Base-by-base conservation (phyloP, 148 eudicot species). In the Dysphania ambrosioides region DNA sequence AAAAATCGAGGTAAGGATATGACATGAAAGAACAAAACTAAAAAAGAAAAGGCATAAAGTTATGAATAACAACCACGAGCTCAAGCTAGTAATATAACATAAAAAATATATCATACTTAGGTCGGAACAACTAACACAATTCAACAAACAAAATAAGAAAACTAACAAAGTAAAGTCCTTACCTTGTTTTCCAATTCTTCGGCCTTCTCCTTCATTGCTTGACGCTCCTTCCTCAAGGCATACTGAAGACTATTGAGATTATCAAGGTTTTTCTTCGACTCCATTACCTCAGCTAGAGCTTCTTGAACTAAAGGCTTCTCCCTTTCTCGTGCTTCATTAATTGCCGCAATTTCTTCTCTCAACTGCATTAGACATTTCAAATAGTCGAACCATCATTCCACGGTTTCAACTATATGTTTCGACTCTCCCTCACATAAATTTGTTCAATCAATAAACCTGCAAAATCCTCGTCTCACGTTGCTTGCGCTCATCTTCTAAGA, bases 111-210 rank as follows among this genome's bases (percentile, higher is more conserved):
- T n/a, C n/a, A n/a, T n/a, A n/a, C n/a, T n/a, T n/a, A n/a, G n/a
- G n/a, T n/a, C n/a, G n/a, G n/a, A n/a, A n/a, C n/a, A n/a, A n/a
- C n/a, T n/a, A n/a, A n/a, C n/a, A n/a, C n/a, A n/a, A n/a, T n/a
- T n/a, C n/a, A n/a, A n/a, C n/a, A n/a, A n/a, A n/a, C n/a, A n/a
- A n/a, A n/a, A n/a, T n/a, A n/a, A 31, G 35, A 26, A 34, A 49
- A 68, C 30, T 71, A 6, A 75, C 70, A 71, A 26, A 8, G 66
- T 47, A 61, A 56, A 64, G 40, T 57, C 58, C 80, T 68, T 68
- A 93, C 98, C 92, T 86, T 87, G 75, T 87, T 90, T 68, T 86
- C 84, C 85, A 87, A 68, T 77, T 95, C 97, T 83, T 87, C 84
- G 59, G 82, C 81, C 77, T 78, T 87, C 49, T 88, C 97, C 87